Percentiles rank a stretch among this genome's conserved stretches.
Conservation (phyloP, 176 grass and related monocot genomes). For the Luzula sylvatica region DNA sequence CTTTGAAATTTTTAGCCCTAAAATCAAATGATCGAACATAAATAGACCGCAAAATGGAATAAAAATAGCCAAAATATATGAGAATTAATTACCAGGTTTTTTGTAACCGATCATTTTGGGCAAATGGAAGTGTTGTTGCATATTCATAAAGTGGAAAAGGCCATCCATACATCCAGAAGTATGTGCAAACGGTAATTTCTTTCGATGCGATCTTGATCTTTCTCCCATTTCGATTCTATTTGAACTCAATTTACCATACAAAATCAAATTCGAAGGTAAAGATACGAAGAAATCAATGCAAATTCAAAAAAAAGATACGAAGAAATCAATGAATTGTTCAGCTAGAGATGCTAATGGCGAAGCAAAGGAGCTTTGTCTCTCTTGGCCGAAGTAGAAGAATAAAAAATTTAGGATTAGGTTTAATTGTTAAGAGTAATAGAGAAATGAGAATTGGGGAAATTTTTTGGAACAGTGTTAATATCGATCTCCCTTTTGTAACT, state of each 20-base stretch:
- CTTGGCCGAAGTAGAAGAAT: no score
- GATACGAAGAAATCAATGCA: no score
- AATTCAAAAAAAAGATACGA: no score
- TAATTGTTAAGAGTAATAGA: no score
- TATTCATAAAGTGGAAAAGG: slow-evolving; percentile 10
- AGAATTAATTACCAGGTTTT: neutral
- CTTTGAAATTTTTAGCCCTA: slow-evolving; percentile 15
- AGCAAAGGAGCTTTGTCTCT: no score
- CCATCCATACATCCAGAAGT: neutral
- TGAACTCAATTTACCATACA: neutral
- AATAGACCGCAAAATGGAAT: slow-evolving; percentile 5
- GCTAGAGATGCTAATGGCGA: no score
- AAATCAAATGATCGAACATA: neutral
- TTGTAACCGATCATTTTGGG: slow-evolving; percentile 20
- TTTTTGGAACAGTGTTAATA: no score
- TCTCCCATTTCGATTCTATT: slow-evolving; percentile 5
- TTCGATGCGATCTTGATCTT: neutral
- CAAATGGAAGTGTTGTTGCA: slow-evolving; percentile 13
- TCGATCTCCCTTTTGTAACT: no score
- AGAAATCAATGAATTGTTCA: no score
- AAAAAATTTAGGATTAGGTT: no score
- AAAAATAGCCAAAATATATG: neutral
- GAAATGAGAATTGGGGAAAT: no score
- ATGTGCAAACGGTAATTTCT: neutral
- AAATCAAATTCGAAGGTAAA: no score